Evolutionary conservation across 2,329 filamentous ascomycete genomes (phyloP).

Genomic region (Cryphonectria nitschkei): DNA sequence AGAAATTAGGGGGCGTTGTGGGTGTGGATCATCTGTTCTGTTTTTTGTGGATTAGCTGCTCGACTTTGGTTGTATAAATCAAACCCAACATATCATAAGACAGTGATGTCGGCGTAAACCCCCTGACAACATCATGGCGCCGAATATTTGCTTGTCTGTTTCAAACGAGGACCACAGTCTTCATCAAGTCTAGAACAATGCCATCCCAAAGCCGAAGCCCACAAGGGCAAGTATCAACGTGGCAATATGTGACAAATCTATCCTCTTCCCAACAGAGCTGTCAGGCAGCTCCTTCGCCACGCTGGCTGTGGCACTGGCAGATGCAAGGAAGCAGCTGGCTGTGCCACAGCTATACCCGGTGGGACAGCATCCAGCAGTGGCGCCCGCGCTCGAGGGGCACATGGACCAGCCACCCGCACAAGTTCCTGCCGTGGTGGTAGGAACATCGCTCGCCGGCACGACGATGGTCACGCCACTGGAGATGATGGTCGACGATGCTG

Average conservation of each 20-base stretch:
- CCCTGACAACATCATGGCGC: not conserved
- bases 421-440: slow-evolving; percentile 46
- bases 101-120: not conserved
- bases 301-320: slow-evolving; percentile 57
- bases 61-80: not conserved
- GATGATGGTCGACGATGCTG: slow-evolving; percentile 64
- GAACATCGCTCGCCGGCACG: slow-evolving; percentile 58
- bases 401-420: slow-evolving; percentile 85
- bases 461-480: slow-evolving; percentile 72
- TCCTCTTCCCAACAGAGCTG: not conserved
- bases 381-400: slow-evolving; percentile 58
- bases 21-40: not conserved
- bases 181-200: slow-evolving; percentile 10
- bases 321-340: slow-evolving; percentile 68
- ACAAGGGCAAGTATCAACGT: slow-evolving; percentile 23
- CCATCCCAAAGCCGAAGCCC: slow-evolving; percentile 22
- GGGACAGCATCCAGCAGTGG: slow-evolving; percentile 83
- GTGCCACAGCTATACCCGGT: slow-evolving; percentile 73
- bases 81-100: not conserved
- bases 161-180: not conserved
- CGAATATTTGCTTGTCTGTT: not conserved
- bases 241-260: slow-evolving; percentile 2
- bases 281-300: slow-evolving; percentile 57
- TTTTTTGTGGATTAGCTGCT: not conserved
- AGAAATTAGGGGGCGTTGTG: not conserved